Base-by-base conservation (phyloP, 129 eudicot species). In the Sambucus nigra region DNA sequence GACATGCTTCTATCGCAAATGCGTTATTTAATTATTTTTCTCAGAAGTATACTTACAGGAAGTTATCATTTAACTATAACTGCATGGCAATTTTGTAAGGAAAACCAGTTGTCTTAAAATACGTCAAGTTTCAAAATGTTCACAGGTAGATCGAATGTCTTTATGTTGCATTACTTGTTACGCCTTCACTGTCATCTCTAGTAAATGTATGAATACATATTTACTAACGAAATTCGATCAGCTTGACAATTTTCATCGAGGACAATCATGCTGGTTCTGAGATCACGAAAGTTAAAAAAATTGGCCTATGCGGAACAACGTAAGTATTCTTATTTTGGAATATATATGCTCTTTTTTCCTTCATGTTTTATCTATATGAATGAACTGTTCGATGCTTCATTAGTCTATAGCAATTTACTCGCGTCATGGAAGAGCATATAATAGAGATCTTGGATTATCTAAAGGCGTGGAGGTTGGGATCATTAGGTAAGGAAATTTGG, bases 51-150 rank as follows among this genome's bases (percentile, higher is more conserved):
- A 22, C 9, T n/a, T 49, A 13, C 1, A 1, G 7, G 16, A 12
- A 19, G 5, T 24, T 2, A 20, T 49, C 1, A 11, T 49, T 24
- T 24, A 21, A 49, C 22, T 21, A 49, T 49, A 3, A 9, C 19
- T 18, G 5, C 15, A 25, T 12, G 25, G 1, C 15, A 15, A 26
- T 10, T 42, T 61, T 79, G 47, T 63, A 91, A 94, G 98, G 95
- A 51, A 85, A 79, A 61, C 98, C 94, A 26, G 77, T 82, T n/a
- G 63, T 73, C 42, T 54, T 91, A 72, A 91, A 91, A 76, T 91
- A 91, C 64, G 98, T 91, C 46, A 91, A 91, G 76, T 91, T 89
- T 68, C 97, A 89, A 61, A 89, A 89, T 71, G 97, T 89, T 46
- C 97, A 93, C 73, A 89, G 93, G 97, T 89, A 64, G 22, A 32